Evolutionary conservation across 2,329 filamentous ascomycete genomes (phyloP).

Genomic region (Colletotrichum lentis): DNA sequence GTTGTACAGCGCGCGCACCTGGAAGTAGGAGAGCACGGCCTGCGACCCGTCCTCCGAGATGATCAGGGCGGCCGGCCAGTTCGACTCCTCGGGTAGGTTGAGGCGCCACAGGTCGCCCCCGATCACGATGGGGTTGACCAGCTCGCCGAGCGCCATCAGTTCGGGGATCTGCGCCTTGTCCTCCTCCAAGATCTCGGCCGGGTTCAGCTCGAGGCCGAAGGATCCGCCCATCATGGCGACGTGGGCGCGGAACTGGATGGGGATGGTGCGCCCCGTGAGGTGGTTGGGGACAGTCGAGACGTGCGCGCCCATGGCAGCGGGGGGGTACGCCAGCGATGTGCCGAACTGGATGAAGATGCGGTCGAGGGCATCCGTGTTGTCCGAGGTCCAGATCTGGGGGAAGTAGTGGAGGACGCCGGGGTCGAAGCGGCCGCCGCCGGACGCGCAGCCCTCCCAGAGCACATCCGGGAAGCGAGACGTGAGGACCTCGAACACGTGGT

Average conservation of each 20-base stretch:
- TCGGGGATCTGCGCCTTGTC: constrained; percentile 63
- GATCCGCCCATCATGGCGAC: constrained; percentile 75
- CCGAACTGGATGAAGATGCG: constrained; percentile 70
- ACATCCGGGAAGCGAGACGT: constrained; percentile 68
- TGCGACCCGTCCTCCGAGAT: constrained; percentile 59
- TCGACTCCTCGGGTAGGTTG: constrained; percentile 63
- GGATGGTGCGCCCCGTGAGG: constrained; percentile 62
- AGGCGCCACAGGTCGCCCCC: constrained; percentile 68
- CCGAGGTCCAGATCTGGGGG: constrained; percentile 71
- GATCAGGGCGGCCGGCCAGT: constrained; percentile 70
- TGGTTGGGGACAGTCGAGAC: constrained; percentile 68
- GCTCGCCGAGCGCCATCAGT: constrained; percentile 62
- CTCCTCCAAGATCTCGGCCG: constrained; percentile 57
- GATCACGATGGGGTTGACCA: constrained; percentile 67
- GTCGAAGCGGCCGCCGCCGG: constrained; percentile 71
- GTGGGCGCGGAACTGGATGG: constrained; percentile 68
- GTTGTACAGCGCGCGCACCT: constrained; percentile 61
- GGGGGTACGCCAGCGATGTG: constrained; percentile 69
- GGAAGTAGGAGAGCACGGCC: constrained; percentile 68
- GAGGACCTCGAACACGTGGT: constrained; percentile 67
- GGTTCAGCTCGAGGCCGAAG: constrained; percentile 71
- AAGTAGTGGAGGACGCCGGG: constrained; percentile 70
- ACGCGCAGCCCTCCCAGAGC: constrained; percentile 72
- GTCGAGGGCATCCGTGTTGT: constrained; percentile 70
- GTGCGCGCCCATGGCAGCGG: constrained; percentile 72